Base-by-base conservation (phyloP, 2,329 filamentous ascomycete species). In the Cladosporium sp. region DNA sequence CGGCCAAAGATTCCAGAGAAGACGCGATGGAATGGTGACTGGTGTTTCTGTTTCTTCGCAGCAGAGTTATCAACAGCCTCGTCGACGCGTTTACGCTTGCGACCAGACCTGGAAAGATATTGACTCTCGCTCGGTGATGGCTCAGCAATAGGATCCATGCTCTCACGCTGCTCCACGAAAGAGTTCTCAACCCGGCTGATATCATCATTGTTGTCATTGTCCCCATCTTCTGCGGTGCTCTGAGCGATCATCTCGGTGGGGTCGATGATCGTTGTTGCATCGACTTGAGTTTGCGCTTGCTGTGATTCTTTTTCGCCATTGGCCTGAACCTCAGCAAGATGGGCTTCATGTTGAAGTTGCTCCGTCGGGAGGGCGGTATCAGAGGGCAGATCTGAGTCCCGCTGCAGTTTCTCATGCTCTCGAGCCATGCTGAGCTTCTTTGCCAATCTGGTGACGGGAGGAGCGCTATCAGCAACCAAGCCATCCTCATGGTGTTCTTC, bases 121-220 rank as follows among this genome's bases (percentile, higher is more conserved):
- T 65, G 63, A 35, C 46, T 60, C 8, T 29, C 56, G 26, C 16
- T 57, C 8, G 46, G 56, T 18, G 55, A 49, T 5, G 31, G 29
- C 21, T 65, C 56, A 21, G 35, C 31, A 23, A 23, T 21, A 3
- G 37, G 29, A 5, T 49, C 31, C 5, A 21, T n/a, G 8, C 21
- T 49, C 5, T 46, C 57, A 5, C n/a, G 23, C 29, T 50, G 49
- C 60, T 62, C 60, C 14, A 70, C 67, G 66, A 80, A 79, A 33
- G 78, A 80, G 44, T 80, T 76, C 29, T 71, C 74, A 3, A 80
- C 70, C 40, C 74, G 71, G 56, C 74, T 78, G 23, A 73, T 71
- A 55, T 73, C 74, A 31, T 68, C 63, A 21, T 72, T 64, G 28
- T 68, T 62, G 28, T 72, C 65, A 11, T 35, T 57, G n/a, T 57